These are phyloP conservation scores for Polychaeton citri DNA, from an alignment of 2,329 filamentous ascomycete genomes.

Conservation along the genomic window DNA sequence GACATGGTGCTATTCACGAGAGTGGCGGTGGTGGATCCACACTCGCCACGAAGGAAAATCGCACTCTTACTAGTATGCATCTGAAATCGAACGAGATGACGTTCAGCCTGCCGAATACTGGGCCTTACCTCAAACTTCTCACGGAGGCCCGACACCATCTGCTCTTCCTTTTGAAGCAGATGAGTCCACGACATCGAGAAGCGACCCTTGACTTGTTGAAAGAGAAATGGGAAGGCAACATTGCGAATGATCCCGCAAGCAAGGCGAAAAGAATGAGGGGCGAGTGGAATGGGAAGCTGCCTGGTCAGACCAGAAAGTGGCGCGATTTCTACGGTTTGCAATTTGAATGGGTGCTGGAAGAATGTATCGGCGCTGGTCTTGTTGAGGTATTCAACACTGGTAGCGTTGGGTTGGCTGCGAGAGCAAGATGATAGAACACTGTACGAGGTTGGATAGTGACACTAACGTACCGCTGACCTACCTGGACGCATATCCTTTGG, in stretches of 20 bases:
- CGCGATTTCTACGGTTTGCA: conserved; percentile 54
- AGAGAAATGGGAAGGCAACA: conserved; percentile 59
- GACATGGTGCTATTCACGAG: conserved; percentile 49
- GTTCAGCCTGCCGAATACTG: conserved; percentile 54
- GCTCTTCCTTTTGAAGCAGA: conserved; percentile 42
- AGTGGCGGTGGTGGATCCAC: conserved; percentile 42
- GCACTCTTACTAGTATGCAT: conserved; percentile 4
- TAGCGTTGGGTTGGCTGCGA: conserved; percentile 55
- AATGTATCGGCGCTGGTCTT: conserved; percentile 56
- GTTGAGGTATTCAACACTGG: conserved; percentile 65
- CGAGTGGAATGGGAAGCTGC: conserved; percentile 44
- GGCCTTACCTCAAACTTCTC: conserved; percentile 53
- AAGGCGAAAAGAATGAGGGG: conserved; percentile 40
- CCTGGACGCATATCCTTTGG: no score
- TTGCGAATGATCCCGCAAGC: conserved; percentile 34
- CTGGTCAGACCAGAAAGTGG: conserved; percentile 56
- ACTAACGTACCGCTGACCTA: no score
- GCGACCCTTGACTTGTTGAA: conserved; percentile 47
- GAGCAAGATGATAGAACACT: conserved; percentile 12
- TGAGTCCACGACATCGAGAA: conserved; percentile 45
- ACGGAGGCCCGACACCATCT: conserved; percentile 50
- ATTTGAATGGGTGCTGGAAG: conserved; percentile 59
- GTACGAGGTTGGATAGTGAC: background rate
- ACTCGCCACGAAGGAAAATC: conserved; percentile 16
- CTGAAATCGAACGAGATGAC: conserved; percentile 24